Percentiles rank a stretch among this genome's conserved stretches.
Conservation (phyloP, 2,329 filamentous ascomycete genomes). For the Trichophyton simii region DNA sequence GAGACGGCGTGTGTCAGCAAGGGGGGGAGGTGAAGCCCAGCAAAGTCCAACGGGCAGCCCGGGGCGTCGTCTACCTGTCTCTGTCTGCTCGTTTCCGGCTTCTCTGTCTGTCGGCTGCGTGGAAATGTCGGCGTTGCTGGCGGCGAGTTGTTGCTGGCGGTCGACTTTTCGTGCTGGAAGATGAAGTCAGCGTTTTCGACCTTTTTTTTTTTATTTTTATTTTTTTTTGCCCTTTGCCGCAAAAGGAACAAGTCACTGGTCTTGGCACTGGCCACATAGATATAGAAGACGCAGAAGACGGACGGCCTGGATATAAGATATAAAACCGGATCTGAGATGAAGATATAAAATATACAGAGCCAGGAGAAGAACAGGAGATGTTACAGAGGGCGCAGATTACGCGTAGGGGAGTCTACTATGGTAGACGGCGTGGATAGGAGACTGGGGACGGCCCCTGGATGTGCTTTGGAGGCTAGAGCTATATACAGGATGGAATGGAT, state of each 20-base stretch:
- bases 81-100: background rate
- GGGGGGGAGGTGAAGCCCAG: background rate
- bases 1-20: background rate
- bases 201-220: background rate
- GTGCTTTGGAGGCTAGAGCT: background rate
- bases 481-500: background rate
- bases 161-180: background rate
- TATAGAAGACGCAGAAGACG: background rate
- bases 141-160: background rate
- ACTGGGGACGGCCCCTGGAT: too few species aligned
- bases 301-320: too few species aligned
- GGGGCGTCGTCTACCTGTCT: background rate
- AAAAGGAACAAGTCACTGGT: background rate
- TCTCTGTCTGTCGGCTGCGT: background rate
- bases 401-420: too few species aligned
- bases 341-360: too few species aligned
- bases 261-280: background rate
- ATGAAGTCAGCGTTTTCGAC: background rate
- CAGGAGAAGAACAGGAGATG: too few species aligned
- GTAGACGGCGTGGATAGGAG: too few species aligned
- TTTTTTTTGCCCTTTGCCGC: background rate
- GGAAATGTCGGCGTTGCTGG: background rate
- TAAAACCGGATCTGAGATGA: too few species aligned
- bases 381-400: too few species aligned
- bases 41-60: background rate